phyloP scores from a whole-genome alignment of 1,284 basidiomycete species.

The Mixia osmundae region DNA sequence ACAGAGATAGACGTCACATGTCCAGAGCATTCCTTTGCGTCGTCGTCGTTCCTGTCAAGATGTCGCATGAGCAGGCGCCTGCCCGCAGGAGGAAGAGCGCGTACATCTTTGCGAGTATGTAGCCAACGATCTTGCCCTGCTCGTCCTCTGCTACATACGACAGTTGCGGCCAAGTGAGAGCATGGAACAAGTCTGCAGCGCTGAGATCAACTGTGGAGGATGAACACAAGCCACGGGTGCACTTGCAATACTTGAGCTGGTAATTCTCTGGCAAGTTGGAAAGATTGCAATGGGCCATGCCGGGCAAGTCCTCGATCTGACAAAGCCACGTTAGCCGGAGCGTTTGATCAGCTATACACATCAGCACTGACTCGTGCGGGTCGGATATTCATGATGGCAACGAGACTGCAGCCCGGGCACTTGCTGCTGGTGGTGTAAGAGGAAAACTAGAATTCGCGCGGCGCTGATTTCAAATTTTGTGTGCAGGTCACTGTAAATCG shows the following conservation, averaged over 20 bases:
- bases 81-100: conserved; percentile 15
- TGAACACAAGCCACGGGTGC: neutral
- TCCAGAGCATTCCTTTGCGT: conserved; percentile 37
- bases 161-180: conserved; percentile 74
- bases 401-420: conserved; percentile 1
- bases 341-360: neutral
- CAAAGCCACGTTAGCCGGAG: neutral
- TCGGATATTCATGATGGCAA: conserved; percentile 26
- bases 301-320: conserved; percentile 40
- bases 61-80: neutral
- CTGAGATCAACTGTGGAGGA: neutral
- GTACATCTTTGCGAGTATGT: conserved; percentile 82
- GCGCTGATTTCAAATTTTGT: neutral
- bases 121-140: conserved; percentile 72
- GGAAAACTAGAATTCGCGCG: no score
- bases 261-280: conserved; percentile 62
- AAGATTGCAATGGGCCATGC: conserved; percentile 79
- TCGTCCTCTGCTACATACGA: conserved; percentile 84
- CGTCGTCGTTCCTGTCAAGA: conserved; percentile 43
- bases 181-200: conserved; percentile 55
- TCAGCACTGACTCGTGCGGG: conserved; percentile 24
- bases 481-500: no score
- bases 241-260: conserved; percentile 55
- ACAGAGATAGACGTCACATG: conserved; percentile 85
- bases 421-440: neutral